These are phyloP conservation scores for Pyrenopolyporus hunteri DNA, from an alignment of 495 filamentous ascomycete species.

Conservation along the genomic window DNA sequence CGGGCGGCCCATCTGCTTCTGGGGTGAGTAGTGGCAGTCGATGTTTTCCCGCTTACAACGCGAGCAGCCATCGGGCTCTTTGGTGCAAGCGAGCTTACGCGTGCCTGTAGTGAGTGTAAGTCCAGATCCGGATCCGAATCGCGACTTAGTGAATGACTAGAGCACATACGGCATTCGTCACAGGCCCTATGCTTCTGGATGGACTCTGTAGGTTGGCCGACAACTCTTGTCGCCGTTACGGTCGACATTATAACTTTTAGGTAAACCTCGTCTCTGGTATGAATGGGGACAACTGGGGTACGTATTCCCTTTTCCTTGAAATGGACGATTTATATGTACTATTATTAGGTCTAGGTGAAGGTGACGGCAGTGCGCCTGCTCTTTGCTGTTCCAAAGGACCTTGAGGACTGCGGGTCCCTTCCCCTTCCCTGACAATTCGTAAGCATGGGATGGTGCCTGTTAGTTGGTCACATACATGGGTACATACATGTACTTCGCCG, in stretches of 20 bases:
- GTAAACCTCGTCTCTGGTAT: background rate
- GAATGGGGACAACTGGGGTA: too few species aligned
- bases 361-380: too few species aligned
- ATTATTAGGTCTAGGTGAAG: too few species aligned
- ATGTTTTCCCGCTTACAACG: conserved; percentile 62
- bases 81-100: conserved; percentile 67
- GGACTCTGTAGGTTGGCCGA: conserved; percentile 4
- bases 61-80: conserved; percentile 60
- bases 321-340: too few species aligned
- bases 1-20: conserved; percentile 68
- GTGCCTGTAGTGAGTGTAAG: conserved; percentile 51
- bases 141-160: background rate
- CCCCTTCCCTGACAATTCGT: conserved; percentile 21
- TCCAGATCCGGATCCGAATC: conserved; percentile 19
- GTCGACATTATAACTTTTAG: conserved; percentile 7
- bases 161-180: conserved; percentile 66
- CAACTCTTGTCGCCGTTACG: conserved; percentile 8
- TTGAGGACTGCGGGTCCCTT: too few species aligned
- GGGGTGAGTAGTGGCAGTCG: conserved; percentile 62
- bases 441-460: conserved; percentile 16
- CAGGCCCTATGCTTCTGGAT: conserved; percentile 60
- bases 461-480: too few species aligned
- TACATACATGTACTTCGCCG: background rate
- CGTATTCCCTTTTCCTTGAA: too few species aligned
- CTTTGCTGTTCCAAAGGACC: too few species aligned